These are phyloP conservation scores for Penicilliopsis zonata DNA, from an alignment of 495 filamentous ascomycete species.

Conservation along the genomic window DNA sequence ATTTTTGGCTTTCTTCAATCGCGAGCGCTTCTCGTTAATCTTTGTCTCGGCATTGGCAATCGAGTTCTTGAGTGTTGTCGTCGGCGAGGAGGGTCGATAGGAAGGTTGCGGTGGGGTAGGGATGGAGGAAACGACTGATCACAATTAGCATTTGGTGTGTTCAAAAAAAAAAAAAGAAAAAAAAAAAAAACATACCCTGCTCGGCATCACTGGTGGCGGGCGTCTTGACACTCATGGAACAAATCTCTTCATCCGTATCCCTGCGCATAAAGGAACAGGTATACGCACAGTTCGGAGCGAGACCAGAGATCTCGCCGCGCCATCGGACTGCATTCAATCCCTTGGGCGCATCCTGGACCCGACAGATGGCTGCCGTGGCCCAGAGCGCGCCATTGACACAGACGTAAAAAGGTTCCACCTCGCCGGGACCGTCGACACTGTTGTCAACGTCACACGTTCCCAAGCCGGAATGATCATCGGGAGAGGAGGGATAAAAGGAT, in stretches of 20 bases:
- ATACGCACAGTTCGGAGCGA: constrained; percentile 78
- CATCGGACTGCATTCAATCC: constrained; percentile 44
- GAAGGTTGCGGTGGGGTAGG: constrained; percentile 41
- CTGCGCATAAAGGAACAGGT: constrained; percentile 73
- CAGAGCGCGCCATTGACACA: constrained; percentile 81
- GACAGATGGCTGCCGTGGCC: constrained; percentile 65
- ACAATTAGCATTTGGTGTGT: constrained; percentile 1
- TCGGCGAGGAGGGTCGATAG: constrained; percentile 73
- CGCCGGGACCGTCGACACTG: constrained; percentile 28
- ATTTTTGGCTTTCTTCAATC: constrained; percentile 62
- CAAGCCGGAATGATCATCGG: constrained; percentile 23
- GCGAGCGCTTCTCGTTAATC: constrained; percentile 61
- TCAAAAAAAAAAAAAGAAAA: constrained; percentile 2
- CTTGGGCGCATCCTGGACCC: constrained; percentile 36
- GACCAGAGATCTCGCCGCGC: constrained; percentile 78
- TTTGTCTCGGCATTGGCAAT: constrained; percentile 71
- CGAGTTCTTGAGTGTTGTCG: constrained; percentile 77
- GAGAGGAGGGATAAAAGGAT: constrained; percentile 42
- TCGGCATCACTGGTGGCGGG: constrained; percentile 57
- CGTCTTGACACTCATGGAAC: constrained; percentile 70
- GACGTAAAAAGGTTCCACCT: constrained; percentile 72
- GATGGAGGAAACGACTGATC: constrained; percentile 26
- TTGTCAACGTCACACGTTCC: constrained; percentile 20
- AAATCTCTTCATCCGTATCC: constrained; percentile 60
- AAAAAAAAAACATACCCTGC: constrained; percentile 30